phyloP scores from a whole-genome alignment of 306 rosid genomes.

The Hippophae rhamnoides region DNA sequence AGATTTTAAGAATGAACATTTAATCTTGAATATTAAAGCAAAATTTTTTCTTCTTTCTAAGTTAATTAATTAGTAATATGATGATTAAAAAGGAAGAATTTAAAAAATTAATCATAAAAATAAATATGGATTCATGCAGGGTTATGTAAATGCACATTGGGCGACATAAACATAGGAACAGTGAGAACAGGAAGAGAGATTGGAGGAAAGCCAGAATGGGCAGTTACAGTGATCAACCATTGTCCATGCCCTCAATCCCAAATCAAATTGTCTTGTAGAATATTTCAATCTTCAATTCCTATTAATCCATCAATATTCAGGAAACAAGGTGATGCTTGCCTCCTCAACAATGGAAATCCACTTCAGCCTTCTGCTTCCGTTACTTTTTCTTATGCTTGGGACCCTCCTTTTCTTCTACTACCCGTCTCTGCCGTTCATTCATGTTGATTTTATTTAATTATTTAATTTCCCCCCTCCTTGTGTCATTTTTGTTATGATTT shows the following conservation, averaged over 20 bases:
- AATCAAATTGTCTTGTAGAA: constrained; percentile 27
- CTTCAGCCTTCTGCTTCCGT: constrained; percentile 17
- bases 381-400: constrained; percentile 48
- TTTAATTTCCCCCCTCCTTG: too few species aligned
- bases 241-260: constrained; percentile 30
- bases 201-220: constrained; percentile 45
- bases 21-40: too few species aligned
- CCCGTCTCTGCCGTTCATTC: constrained; percentile 21
- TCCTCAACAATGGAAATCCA: constrained; percentile 27
- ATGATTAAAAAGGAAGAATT: too few species aligned
- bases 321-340: constrained; percentile 29
- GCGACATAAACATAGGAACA: constrained; percentile 40
- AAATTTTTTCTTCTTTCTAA: too few species aligned
- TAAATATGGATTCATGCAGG: constrained; percentile 23
- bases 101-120: too few species aligned
- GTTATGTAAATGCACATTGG: constrained; percentile 23
- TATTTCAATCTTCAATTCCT: constrained; percentile 27
- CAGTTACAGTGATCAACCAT: constrained; percentile 43
- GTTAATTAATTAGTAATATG: too few species aligned
- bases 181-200: constrained; percentile 31
- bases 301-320: constrained; percentile 23
- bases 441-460: background rate
- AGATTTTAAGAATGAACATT: too few species aligned
- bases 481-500: too few species aligned
- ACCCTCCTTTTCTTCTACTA: constrained; percentile 37